Evolutionary conservation across 495 filamentous ascomycete species (phyloP).

Genomic region (Aspergillus steynii): DNA sequence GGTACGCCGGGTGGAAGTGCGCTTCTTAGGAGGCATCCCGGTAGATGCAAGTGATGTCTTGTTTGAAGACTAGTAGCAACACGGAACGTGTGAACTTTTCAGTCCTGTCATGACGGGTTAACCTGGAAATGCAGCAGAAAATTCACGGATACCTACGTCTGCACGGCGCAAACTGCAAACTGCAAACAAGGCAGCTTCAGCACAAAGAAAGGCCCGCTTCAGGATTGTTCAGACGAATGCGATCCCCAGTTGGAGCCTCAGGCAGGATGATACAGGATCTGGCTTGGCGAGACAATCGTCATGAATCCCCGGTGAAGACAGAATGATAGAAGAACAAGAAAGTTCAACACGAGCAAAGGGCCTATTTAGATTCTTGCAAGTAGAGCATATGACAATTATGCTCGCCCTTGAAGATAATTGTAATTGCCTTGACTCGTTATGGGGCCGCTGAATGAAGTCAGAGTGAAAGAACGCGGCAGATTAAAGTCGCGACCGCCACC

Average conservation of each 20-base stretch:
- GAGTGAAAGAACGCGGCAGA: background rate
- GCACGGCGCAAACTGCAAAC: background rate
- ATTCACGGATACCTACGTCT: background rate
- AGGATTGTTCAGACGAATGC: background rate
- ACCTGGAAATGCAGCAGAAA: background rate
- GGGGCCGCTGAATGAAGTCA: background rate
- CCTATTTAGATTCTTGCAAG: background rate
- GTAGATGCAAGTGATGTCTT: background rate
- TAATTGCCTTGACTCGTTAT: background rate
- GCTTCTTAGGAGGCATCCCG: slow-evolving; percentile 30
- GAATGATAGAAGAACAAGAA: background rate
- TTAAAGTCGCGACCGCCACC: background rate
- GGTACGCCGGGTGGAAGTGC: slow-evolving; percentile 15
- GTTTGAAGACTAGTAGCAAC: background rate
- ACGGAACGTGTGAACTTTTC: background rate
- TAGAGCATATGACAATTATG: background rate
- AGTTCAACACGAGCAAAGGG: background rate
- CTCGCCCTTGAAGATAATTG: background rate
- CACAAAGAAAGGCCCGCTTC: background rate
- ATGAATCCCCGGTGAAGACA: background rate
- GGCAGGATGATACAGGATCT: background rate
- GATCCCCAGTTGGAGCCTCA: background rate
- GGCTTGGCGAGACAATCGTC: background rate
- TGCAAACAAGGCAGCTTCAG: background rate
- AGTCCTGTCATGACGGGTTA: background rate